Base-by-base conservation (phyloP, 2,329 filamentous ascomycete genomes). In the Pezicula carpinea region DNA sequence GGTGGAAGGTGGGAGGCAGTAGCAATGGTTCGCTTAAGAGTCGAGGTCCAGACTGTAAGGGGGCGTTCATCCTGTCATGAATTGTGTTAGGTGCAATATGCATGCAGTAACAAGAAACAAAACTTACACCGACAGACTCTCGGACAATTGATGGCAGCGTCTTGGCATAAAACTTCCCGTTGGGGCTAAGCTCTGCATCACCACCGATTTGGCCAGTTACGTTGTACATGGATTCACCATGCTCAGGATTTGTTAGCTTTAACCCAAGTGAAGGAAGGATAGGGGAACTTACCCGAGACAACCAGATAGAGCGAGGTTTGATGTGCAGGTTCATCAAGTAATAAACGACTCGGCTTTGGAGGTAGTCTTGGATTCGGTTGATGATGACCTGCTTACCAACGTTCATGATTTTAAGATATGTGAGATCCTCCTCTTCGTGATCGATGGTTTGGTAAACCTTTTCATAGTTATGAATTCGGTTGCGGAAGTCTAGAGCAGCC, bases 271-370 rank as follows among this genome's bases (percentile, higher is more conserved):
- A 41, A 31, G 7, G 23, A 34, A 19, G 14, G 3, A 18, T 21
- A 19, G 15, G 7, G 22, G 15, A 13, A 77, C 83, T 69, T 74
- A 92, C 88, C 54, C 93, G 78, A 56, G 93, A 97, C 43, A 99
- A 73, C 93, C 93, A 99, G 56, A 99, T 95, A 4, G 90, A 95
- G 47, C 93, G 82, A 15, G 92, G 92, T 54, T 92, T 92, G 66
- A 99, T 99, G 70, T 99, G 93, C 33, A 99, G 76, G 65, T 97
- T 99, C 84, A 97, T 96, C 49, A 97, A 81, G 66, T 96, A 99
- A 69, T 99, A 99, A 39, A 99, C 92, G 38, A 99, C 85, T 48
- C 93, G 85, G 66, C 89, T 96, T 66, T 96, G 93, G 22, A 99
- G 76, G 64, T 99, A 99, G 68, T 99, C 93, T 64, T 90, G 85